Percentiles rank a stretch among this genome's conserved stretches.
phyloP scores from a whole-genome alignment of 306 rosid species.

The Hippophae tibetana region DNA sequence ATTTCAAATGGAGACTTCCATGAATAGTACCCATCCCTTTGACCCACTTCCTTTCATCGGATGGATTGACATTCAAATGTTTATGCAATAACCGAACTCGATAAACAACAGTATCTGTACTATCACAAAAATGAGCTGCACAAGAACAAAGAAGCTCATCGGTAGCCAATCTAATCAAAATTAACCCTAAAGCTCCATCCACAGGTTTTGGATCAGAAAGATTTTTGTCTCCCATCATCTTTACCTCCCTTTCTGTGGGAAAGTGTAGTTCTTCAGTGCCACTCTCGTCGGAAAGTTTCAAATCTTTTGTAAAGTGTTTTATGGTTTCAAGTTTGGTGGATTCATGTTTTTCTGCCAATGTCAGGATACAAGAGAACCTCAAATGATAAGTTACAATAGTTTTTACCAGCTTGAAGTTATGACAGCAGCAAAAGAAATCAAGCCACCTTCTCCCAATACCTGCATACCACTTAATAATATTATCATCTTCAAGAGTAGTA shows the following conservation, averaged over 20 bases:
- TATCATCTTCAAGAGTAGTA: conserved; percentile 63
- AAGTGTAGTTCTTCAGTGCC: conserved; percentile 65
- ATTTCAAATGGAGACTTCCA: conserved; percentile 49
- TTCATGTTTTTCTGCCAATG: conserved; percentile 85
- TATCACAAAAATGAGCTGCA: conserved; percentile 71
- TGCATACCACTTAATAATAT: conserved; percentile 79
- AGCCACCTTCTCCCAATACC: conserved; percentile 87
- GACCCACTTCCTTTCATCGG: conserved; percentile 54
- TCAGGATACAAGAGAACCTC: conserved; percentile 86
- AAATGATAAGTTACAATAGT: conserved; percentile 70
- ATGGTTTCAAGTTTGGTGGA: conserved; percentile 70
- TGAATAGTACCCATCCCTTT: conserved; percentile 63
- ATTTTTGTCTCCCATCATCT: conserved; percentile 82
- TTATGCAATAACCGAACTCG: conserved; percentile 56
- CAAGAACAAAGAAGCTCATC: conserved; percentile 57
- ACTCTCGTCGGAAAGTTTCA: conserved; percentile 53
- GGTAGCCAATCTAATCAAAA: conserved; percentile 57
- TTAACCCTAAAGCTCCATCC: conserved; percentile 60
- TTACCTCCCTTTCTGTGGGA: conserved; percentile 78
- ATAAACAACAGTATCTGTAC: conserved; percentile 44
- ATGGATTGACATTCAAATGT: conserved; percentile 36
- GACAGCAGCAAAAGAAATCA: conserved; percentile 78
- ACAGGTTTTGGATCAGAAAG: conserved; percentile 79
- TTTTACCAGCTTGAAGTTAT: conserved; percentile 74
- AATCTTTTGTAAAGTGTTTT: conserved; percentile 72